Evolutionary conservation across 2,329 filamentous ascomycete species (phyloP).

Genomic region (Ascochyta lentis): DNA sequence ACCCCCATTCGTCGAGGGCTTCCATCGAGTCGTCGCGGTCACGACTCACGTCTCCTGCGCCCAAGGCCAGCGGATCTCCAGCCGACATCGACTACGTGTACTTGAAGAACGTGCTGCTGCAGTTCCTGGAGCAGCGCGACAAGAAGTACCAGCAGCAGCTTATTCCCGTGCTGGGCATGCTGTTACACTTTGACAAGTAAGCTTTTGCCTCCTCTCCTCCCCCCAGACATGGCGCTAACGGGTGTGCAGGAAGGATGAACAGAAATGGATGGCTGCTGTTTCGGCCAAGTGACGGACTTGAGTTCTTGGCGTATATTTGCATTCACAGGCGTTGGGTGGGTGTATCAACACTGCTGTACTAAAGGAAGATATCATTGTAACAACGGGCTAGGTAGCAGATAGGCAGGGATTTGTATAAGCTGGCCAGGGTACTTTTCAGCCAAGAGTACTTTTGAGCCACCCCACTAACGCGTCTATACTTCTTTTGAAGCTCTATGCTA

Average conservation of each 20-base stretch:
- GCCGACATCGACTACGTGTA: constrained; percentile 67
- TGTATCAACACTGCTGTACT: no score
- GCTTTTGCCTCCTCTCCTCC: constrained; percentile 49
- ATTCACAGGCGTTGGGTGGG: no score
- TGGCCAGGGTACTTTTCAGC: no score
- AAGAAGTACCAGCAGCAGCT: constrained; percentile 77
- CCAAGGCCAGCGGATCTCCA: constrained; percentile 46
- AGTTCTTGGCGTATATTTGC: background rate
- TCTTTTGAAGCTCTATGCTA: no score
- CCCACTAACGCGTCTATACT: no score
- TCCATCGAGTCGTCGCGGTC: constrained; percentile 63
- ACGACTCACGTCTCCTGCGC: constrained; percentile 56
- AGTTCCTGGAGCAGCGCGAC: constrained; percentile 83
- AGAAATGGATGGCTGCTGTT: constrained; percentile 84
- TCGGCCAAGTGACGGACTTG: constrained; percentile 49
- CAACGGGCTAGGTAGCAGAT: no score
- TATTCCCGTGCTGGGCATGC: constrained; percentile 77
- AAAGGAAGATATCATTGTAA: no score
- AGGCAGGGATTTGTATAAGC: no score
- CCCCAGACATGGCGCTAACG: constrained; percentile 25
- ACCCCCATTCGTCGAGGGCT: constrained; percentile 61
- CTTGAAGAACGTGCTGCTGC: constrained; percentile 79
- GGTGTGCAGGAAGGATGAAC: constrained; percentile 70
- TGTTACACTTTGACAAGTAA: constrained; percentile 78
- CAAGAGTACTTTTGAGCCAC: no score